A percentile compares a stretch with the other conserved stretches of the same genome.
Conservation (phyloP, 331 rosid genomes). For the Prunus yedoensis region DNA sequence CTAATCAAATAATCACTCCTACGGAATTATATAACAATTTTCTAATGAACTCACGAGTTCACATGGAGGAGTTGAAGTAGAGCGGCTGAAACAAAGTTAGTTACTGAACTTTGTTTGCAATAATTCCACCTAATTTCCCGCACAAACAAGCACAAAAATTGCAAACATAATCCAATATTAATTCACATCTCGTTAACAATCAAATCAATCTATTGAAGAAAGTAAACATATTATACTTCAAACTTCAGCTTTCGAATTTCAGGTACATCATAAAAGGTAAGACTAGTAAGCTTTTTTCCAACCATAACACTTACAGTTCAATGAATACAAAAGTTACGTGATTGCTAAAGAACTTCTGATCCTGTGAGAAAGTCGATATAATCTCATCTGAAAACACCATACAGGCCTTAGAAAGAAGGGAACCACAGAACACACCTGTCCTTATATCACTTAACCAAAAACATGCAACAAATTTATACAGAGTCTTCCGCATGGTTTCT, state of each 20-base stretch:
- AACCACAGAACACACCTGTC: constrained; percentile 10
- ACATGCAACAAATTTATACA: constrained; percentile 13
- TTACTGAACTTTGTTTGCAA: too few relatives aligned
- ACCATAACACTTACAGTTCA: neutral
- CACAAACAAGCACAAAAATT: too few relatives aligned
- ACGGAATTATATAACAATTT: too few relatives aligned
- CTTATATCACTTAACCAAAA: constrained; percentile 20
- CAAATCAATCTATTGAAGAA: neutral
- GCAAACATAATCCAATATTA: too few relatives aligned
- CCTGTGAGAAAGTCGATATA: neutral
- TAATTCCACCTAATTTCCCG: too few relatives aligned
- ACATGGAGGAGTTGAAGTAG: too few relatives aligned
- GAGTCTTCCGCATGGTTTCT: constrained; percentile 19
- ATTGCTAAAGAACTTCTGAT: constrained; percentile 3
- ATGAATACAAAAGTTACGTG: neutral
- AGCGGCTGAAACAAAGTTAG: too few relatives aligned
- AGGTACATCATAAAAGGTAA: neutral
- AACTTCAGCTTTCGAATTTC: neutral
- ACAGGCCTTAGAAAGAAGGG: neutral
- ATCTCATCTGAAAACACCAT: neutral
- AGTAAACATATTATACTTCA: neutral
- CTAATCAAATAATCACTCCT: too few relatives aligned
- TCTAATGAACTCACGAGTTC: too few relatives aligned
- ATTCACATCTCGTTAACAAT: too few relatives aligned
- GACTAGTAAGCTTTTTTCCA: neutral